Base-by-base conservation (phyloP, 139 green algal species). In the Chlamydomonas incerta region DNA sequence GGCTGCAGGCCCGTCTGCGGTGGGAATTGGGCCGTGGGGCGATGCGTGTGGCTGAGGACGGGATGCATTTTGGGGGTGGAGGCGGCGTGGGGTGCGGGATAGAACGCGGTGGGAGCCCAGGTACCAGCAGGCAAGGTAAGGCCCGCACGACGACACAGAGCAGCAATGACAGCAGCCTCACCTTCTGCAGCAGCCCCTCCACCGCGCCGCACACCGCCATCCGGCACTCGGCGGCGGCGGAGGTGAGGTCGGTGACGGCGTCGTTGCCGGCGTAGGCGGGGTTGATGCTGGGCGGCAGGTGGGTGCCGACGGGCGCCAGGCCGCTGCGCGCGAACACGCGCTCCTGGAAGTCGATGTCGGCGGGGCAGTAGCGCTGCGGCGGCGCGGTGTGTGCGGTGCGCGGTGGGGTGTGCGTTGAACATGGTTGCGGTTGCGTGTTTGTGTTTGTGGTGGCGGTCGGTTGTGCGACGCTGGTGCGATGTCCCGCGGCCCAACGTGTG, bases 201-300 rank as follows among this genome's bases (percentile, higher is more conserved):
- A 90, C 72, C 41, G 87, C 87, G 13, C 81, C 66, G 80, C 83
- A 85, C 81, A 88, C 71, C 55, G 57, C 33, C 58, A 89, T 88
- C 31, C 68, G 74, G 41, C 72, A 87, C 74, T 91, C 88, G 28
- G 72, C 69, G 66, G 80, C 82, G 29, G 88, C 88, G 4, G 71
- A n/a, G 57, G 71, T 50, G 28, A 87, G 57, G 70, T 87, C 82
- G 28, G 58, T 87, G 28, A 10, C 33, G 11, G 37, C 33, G 23
- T 75, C 55, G 57, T 67, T 68, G 58, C 71, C 71, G 37, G 72
- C 68, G n/a, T n/a, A 86, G 33, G 50, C 33, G 47, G 74, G 74
- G 41, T 66, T 57, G 41, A 67, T n/a, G 20, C 6, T 31, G 50
- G 50, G 47, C 73, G 34, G 73, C 41, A 66, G 73, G 41, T 74